Conservation (phyloP, 2,329 filamentous ascomycete genomes). For the Didymella glomerata region DNA sequence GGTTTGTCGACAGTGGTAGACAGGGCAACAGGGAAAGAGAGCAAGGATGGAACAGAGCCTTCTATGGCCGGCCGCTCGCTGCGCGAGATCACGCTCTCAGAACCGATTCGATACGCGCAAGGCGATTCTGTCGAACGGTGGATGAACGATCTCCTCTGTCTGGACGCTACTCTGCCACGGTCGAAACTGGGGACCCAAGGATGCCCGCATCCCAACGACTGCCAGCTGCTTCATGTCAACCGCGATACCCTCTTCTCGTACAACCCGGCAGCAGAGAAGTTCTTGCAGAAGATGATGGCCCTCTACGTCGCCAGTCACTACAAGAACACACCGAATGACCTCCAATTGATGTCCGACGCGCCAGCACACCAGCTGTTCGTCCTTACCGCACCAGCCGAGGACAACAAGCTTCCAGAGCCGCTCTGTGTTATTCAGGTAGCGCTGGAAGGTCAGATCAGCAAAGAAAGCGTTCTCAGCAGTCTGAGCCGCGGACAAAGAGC, state of each 20-base stretch:
- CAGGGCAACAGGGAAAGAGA: constrained; percentile 77
- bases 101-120: constrained; percentile 92
- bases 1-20: constrained; percentile 72
- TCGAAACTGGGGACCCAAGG: constrained; percentile 76
- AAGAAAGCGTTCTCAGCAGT: constrained; percentile 88
- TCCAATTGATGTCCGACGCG: constrained; percentile 98
- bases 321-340: constrained; percentile 96
- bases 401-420: constrained; percentile 84
- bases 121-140: constrained; percentile 94
- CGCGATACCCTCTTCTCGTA: constrained; percentile 98
- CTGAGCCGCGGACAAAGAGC: constrained; percentile 88
- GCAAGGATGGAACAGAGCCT: constrained; percentile 46
- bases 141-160: constrained; percentile 91
- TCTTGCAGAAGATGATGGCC: constrained; percentile 97
- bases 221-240: constrained; percentile 92
- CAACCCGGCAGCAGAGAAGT: constrained; percentile 95
- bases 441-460: constrained; percentile 92
- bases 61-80: constrained; percentile 73
- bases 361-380: constrained; percentile 97
- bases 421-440: constrained; percentile 94
- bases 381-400: constrained; percentile 83
- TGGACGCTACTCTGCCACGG: constrained; percentile 88
- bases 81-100: constrained; percentile 88
- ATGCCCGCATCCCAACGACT: constrained; percentile 88
- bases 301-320: constrained; percentile 97